A percentile compares a stretch with the other conserved stretches of the same genome.
Conservation (phyloP, 2,329 filamentous ascomycete genomes). For the Cladosporium sp. region DNA sequence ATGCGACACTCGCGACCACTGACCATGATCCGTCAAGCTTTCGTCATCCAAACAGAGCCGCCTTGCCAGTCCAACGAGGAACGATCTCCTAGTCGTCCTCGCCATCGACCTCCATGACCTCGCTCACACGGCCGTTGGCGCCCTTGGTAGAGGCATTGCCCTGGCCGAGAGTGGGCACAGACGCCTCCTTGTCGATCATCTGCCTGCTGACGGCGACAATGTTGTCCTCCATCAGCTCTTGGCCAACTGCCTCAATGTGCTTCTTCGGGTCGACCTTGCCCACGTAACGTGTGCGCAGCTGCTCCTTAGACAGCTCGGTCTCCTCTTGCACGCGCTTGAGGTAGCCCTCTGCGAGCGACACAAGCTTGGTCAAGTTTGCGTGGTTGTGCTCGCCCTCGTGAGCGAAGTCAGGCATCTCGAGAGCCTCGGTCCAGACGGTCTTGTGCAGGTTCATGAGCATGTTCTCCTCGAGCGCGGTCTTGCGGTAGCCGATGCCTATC, state of each 20-base stretch:
- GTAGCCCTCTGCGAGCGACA: constrained; percentile 89
- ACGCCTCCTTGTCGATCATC: constrained; percentile 99
- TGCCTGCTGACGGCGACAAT: constrained; percentile 97
- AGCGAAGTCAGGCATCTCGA: constrained; percentile 96
- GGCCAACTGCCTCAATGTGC: constrained; percentile 94
- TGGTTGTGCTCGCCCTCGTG: constrained; percentile 82
- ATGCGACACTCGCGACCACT: background rate
- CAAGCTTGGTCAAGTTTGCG: constrained; percentile 82
- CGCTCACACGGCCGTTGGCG: constrained; percentile 21
- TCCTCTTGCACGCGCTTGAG: constrained; percentile 99
- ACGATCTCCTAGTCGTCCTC: constrained; percentile 21
- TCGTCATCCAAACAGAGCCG: background rate
- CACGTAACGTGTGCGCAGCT: constrained; percentile 97
- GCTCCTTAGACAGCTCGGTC: constrained; percentile 93
- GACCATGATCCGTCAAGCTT: background rate
- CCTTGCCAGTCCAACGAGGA: constrained; percentile 7
- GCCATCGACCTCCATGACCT: constrained; percentile 30
- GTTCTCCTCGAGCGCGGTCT: constrained; percentile 94
- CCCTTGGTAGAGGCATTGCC: constrained; percentile 25
- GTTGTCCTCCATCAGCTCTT: constrained; percentile 98
- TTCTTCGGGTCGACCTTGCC: constrained; percentile 99
- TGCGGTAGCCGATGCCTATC: constrained; percentile 96
- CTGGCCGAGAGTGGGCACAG: constrained; percentile 73
- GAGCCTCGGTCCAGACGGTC: constrained; percentile 96
- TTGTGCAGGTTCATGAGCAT: constrained; percentile 99